Evolutionary conservation across 1,139 yeast species (phyloP).

Genomic region (Tardiomyces blankii): DNA sequence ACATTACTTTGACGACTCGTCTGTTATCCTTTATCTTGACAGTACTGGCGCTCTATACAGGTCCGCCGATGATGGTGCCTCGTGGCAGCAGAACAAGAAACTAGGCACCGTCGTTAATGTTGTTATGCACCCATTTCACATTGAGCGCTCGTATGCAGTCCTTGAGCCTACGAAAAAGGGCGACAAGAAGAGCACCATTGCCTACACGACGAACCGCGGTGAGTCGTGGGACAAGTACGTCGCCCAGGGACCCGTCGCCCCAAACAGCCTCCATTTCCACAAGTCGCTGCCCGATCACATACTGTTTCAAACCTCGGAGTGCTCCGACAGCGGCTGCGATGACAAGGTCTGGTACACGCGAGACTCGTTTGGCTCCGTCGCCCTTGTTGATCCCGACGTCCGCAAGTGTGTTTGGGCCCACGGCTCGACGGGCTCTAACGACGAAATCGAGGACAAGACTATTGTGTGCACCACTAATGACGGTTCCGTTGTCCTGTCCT

Average conservation of each 20-base stretch:
- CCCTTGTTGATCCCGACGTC: constrained; percentile 4
- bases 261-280: constrained; percentile 9
- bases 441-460: constrained; percentile 34
- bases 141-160: constrained; percentile 43
- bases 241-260: constrained; percentile 12
- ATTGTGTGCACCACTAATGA: constrained; percentile 29
- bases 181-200: constrained; percentile 32
- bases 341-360: background rate
- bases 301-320: constrained; percentile 30
- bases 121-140: constrained; percentile 36
- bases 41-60: constrained; percentile 24
- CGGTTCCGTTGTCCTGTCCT: constrained; percentile 32
- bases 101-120: constrained; percentile 20
- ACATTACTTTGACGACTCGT: constrained; percentile 13
- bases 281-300: background rate
- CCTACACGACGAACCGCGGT: constrained; percentile 45
- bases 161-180: constrained; percentile 14
- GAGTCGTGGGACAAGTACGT: constrained; percentile 42
- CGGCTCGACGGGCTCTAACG: constrained; percentile 30
- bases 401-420: constrained; percentile 42
- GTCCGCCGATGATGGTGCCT: constrained; percentile 49
- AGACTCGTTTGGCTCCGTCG: background rate
- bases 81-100: constrained; percentile 35
- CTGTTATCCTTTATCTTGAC: constrained; percentile 31
- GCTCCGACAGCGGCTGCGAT: constrained; percentile 11